Evolutionary conservation across 2,329 filamentous ascomycete genomes (phyloP).

Genomic region (Ophiostoma sp.): DNA sequence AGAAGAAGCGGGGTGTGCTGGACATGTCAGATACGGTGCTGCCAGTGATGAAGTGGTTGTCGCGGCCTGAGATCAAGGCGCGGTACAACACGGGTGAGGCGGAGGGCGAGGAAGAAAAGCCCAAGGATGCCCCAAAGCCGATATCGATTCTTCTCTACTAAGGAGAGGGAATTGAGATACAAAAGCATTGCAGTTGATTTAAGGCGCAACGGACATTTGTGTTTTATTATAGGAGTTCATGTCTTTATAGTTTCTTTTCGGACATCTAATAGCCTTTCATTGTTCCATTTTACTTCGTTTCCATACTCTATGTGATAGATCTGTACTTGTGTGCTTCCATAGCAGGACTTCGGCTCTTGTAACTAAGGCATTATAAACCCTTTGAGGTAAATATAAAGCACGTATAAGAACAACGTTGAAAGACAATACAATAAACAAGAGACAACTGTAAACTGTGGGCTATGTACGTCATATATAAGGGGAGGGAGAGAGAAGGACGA

Average conservation of each 20-base stretch:
- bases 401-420: no score
- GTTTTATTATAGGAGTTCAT: background rate
- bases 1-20: slow-evolving; percentile 89
- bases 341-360: no score
- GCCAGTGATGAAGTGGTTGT: slow-evolving; percentile 73
- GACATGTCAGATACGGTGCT: slow-evolving; percentile 94
- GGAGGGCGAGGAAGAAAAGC: slow-evolving; percentile 27
- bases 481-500: background rate
- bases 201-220: background rate
- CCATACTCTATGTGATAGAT: background rate
- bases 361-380: no score
- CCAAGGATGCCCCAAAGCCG: slow-evolving; percentile 55
- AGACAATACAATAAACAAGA: background rate
- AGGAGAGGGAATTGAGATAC: background rate
- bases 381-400: background rate
- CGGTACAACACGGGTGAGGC: slow-evolving; percentile 51
- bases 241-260: background rate
- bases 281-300: background rate
- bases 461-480: slow-evolving; percentile 17
- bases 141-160: slow-evolving; percentile 30
- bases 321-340: background rate
- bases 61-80: slow-evolving; percentile 64
- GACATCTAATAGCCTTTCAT: background rate
- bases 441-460: background rate
- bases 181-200: background rate